Conservation (phyloP, 805 yeast genomes). For the Wickerhamomyces sydowiorum region DNA sequence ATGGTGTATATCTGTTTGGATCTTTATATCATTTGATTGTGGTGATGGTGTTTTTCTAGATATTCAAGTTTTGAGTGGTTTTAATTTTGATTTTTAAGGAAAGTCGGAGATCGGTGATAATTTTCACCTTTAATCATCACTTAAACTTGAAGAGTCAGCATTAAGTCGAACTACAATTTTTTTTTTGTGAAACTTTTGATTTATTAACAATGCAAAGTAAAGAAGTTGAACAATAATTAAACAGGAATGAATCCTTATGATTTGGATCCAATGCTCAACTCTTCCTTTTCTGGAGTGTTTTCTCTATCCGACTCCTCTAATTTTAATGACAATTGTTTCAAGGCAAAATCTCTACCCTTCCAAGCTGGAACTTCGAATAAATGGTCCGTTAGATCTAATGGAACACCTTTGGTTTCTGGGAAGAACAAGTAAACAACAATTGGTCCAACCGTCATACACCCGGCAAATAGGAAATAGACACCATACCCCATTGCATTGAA, state of each 20-base stretch:
- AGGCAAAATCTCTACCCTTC: constrained; percentile 1
- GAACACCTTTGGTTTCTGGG: constrained; percentile 41
- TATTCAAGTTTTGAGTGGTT: not conserved
- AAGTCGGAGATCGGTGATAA: too few species aligned
- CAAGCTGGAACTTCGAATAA: constrained; percentile 15
- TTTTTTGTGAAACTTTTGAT: too few species aligned
- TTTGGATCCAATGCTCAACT: not conserved
- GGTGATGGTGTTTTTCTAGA: too few species aligned
- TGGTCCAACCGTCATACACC: constrained; percentile 11
- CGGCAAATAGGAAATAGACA: constrained; percentile 19
- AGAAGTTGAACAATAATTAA: not conserved
- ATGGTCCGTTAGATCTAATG: constrained; percentile 38
- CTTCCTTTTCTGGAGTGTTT: not conserved
- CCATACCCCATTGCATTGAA: constrained; percentile 10
- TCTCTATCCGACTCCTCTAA: not conserved
- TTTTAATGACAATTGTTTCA: not conserved
- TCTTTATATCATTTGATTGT: too few species aligned
- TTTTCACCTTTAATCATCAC: too few species aligned
- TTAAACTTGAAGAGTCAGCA: too few species aligned
- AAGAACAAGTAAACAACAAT: constrained; percentile 29
- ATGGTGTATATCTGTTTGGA: not conserved
- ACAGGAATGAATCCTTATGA: not conserved
- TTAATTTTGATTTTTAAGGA: too few species aligned
- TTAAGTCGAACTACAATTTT: too few species aligned
- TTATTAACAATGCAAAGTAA: too few species aligned